Base-by-base conservation (phyloP, 2,329 filamentous ascomycete species). In the Teratosphaeria nubilosa region DNA sequence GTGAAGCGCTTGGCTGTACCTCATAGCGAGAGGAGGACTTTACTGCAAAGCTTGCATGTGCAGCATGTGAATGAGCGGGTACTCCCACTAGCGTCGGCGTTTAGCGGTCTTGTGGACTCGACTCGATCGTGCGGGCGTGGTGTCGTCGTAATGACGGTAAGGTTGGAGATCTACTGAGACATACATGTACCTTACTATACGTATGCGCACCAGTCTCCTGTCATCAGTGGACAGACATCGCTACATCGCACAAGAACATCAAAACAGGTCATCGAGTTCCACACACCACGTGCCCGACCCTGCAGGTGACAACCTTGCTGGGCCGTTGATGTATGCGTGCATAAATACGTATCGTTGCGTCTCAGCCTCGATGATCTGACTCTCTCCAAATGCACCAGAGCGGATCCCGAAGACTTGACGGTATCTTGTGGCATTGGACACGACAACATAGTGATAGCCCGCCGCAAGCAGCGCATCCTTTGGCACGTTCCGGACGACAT, bases 401-500 rank as follows among this genome's bases (percentile, higher is more conserved):
- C n/a, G n/a, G n/a, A n/a, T n/a, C n/a, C n/a, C n/a, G n/a, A n/a
- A n/a, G n/a, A n/a, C n/a, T n/a, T n/a, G n/a, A n/a, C n/a, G n/a
- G n/a, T n/a, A n/a, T n/a, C n/a, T n/a, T n/a, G n/a, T n/a, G n/a
- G n/a, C 13, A 41, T 41, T 30, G 27, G 27, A 30, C 27, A 30
- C 27, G 5, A 30, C 27, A 30, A 30, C 27, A 30, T 30, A 30
- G 27, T 41, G 34, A 41, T 5, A 5, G 13, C 13, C 34, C 34
- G 16, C 34, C 34, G 34, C 34, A 14, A 14, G 34, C 34, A 41
- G 34, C 34, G 34, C 34, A 41, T 41, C 14, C 11, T 11, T 41
- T 11, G 5, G 13, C 9, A 41, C 4, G 10, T 16, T 2, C n/a
- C 41, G 22, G 41, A 16, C 54, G 62, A 20, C 56, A 68, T 70